A percentile compares a stretch with the other conserved stretches of the same genome.
phyloP scores from a whole-genome alignment of 441 rosid genomes.

The Theobroma grandiflorum region DNA sequence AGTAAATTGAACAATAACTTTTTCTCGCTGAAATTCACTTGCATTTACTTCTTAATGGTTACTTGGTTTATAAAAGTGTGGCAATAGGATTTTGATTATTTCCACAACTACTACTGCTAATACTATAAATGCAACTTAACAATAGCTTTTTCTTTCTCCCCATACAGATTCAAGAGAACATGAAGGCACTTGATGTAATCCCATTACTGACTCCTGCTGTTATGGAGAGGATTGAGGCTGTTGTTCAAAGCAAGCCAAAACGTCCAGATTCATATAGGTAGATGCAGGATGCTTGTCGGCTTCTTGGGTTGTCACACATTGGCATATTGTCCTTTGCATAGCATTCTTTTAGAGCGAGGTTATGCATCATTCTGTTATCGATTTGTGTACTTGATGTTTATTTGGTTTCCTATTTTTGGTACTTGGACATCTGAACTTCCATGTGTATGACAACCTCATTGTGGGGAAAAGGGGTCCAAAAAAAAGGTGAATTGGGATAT shows the following conservation, averaged over 20 bases:
- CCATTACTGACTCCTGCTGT: conserved; percentile 82
- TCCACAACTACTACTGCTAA: neutral
- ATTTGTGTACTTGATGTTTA: neutral
- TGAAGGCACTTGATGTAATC: conserved; percentile 91
- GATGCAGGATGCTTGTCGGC: conserved; percentile 16
- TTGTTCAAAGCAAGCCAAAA: conserved; percentile 85
- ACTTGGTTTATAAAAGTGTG: neutral
- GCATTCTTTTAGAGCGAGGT: neutral
- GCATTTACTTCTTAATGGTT: neutral
- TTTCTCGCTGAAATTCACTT: neutral
- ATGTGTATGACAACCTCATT: neutral
- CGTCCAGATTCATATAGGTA: conserved; percentile 88
- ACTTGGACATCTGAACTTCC: neutral
- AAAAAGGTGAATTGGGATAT: neutral
- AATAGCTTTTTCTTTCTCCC: neutral
- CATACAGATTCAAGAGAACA: conserved; percentile 88
- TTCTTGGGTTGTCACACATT: neutral
- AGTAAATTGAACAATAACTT: neutral
- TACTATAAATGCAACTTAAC: neutral
- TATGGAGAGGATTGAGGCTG: conserved; percentile 86
- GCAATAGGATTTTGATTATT: neutral
- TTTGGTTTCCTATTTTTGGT: neutral
- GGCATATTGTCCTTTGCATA: neutral
- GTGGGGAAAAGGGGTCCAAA: neutral
- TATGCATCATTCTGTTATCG: neutral